A percentile compares a stretch with the other conserved stretches of the same genome.
phyloP scores from a whole-genome alignment of 2,329 filamentous ascomycete genomes.

The Coniosporium tulheliwenetii region DNA sequence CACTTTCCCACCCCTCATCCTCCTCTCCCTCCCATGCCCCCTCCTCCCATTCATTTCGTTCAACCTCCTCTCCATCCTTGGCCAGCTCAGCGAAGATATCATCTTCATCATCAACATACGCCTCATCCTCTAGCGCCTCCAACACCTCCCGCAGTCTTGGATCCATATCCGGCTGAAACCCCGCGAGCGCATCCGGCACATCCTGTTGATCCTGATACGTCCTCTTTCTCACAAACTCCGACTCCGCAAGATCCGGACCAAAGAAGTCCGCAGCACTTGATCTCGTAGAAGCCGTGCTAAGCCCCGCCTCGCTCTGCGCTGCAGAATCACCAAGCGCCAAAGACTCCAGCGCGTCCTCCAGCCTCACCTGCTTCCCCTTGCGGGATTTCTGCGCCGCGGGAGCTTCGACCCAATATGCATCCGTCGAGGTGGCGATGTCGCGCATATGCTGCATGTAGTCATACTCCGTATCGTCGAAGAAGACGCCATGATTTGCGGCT shows the following conservation, averaged over 20 bases:
- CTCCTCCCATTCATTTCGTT: constrained; percentile 66
- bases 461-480: constrained; percentile 87
- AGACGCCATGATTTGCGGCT: constrained; percentile 85
- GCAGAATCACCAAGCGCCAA: constrained; percentile 29
- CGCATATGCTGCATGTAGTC: constrained; percentile 99
- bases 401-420: constrained; percentile 70
- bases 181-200: constrained; percentile 76
- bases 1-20: constrained; percentile 77
- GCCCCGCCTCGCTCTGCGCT: constrained; percentile 21
- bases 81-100: constrained; percentile 67
- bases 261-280: constrained; percentile 30
- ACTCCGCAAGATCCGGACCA: constrained; percentile 61
- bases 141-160: constrained; percentile 78
- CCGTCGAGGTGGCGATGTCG: constrained; percentile 55
- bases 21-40: constrained; percentile 21
- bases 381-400: constrained; percentile 39
- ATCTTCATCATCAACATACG: constrained; percentile 74
- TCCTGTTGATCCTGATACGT: constrained; percentile 91
- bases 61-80: constrained; percentile 54
- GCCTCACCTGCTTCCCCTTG: constrained; percentile 53
- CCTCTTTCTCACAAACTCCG: constrained; percentile 58
- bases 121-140: constrained; percentile 89
- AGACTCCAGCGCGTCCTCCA: constrained; percentile 68
- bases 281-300: constrained; percentile 23
- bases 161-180: constrained; percentile 97